phyloP scores from a whole-genome alignment of 164 flowering plant species.

The Berberis thunbergii region DNA sequence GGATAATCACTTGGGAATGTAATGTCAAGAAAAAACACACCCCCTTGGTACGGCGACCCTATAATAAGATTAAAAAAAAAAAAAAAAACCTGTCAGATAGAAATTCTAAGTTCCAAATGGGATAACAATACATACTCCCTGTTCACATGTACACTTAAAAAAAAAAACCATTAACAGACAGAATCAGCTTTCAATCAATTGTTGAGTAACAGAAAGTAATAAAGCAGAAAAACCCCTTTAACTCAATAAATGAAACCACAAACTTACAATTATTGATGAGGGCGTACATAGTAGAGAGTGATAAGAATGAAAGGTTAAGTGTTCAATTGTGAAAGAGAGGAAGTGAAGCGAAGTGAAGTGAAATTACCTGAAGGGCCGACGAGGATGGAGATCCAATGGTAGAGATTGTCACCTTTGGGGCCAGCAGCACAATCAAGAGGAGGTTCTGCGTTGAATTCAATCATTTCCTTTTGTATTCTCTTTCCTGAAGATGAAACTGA shows the following conservation, averaged over 20 bases:
- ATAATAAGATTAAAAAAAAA: conserved; percentile 14
- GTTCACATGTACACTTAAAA: not conserved
- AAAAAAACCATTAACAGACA: not conserved
- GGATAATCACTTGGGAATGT: conserved; percentile 85
- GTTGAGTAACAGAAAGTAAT: not conserved
- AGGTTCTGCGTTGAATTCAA: conserved; percentile 59
- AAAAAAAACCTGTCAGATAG: not conserved
- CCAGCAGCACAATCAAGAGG: conserved; percentile 83
- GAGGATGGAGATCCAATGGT: conserved; percentile 85
- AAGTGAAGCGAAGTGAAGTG: not conserved
- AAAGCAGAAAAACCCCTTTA: not conserved
- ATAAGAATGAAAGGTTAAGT: too few species aligned
- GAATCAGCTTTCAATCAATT: not conserved
- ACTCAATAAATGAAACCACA: not conserved
- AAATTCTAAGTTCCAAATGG: not conserved
- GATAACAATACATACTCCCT: not conserved
- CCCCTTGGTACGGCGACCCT: conserved; percentile 93
- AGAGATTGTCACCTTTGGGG: conserved; percentile 89
- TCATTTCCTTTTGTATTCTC: conserved; percentile 86
- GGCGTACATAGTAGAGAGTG: too few species aligned
- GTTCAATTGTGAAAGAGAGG: not conserved
- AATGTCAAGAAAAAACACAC: conserved; percentile 83
- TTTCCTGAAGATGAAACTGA: conserved; percentile 77
- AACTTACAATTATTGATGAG: not conserved
- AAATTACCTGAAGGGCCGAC: conserved; percentile 61